phyloP scores from a whole-genome alignment of 306 rosid species.

The Quercus dentata region DNA sequence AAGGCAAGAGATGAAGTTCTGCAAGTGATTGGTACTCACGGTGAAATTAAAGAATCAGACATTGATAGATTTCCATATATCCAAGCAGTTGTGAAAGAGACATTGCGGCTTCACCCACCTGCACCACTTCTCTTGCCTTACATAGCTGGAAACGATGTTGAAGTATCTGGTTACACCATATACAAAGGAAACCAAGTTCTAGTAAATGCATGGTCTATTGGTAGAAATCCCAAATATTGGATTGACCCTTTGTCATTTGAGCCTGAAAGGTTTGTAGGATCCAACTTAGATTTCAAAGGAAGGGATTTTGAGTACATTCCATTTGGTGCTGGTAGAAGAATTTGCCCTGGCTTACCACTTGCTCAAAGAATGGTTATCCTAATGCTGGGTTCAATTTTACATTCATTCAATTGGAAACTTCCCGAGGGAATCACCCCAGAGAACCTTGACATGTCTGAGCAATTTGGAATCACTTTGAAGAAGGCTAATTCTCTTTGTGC shows the following conservation, averaged over 20 bases:
- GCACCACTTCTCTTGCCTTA: conserved; percentile 63
- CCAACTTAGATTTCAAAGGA: conserved; percentile 39
- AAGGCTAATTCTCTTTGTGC: conserved; percentile 49
- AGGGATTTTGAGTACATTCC: conserved; percentile 53
- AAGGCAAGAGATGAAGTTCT: conserved; percentile 39
- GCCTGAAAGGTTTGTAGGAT: conserved; percentile 48
- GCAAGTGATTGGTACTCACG: conserved; percentile 22
- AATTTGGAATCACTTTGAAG: conserved; percentile 55
- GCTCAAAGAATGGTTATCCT: conserved; percentile 53
- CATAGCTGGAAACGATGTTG: conserved; percentile 35
- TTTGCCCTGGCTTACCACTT: conserved; percentile 58
- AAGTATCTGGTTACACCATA: conserved; percentile 34
- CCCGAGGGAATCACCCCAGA: conserved; percentile 36
- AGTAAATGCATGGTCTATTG: conserved; percentile 56
- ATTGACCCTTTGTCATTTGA: conserved; percentile 26
- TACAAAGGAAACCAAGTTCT: conserved; percentile 43
- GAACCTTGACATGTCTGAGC: conserved; percentile 50
- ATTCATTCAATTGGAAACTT: conserved; percentile 55
- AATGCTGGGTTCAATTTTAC: conserved; percentile 41
- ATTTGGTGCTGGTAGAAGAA: conserved; percentile 61
- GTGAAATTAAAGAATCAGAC: conserved; percentile 46
- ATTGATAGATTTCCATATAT: conserved; percentile 41
- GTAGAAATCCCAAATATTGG: conserved; percentile 49
- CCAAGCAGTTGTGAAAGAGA: conserved; percentile 53
- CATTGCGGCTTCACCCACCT: conserved; percentile 54